These are phyloP conservation scores for Dichotomocladium elegans DNA, from an alignment of 371 early-diverging fungal genomes.

Conservation along the genomic window DNA sequence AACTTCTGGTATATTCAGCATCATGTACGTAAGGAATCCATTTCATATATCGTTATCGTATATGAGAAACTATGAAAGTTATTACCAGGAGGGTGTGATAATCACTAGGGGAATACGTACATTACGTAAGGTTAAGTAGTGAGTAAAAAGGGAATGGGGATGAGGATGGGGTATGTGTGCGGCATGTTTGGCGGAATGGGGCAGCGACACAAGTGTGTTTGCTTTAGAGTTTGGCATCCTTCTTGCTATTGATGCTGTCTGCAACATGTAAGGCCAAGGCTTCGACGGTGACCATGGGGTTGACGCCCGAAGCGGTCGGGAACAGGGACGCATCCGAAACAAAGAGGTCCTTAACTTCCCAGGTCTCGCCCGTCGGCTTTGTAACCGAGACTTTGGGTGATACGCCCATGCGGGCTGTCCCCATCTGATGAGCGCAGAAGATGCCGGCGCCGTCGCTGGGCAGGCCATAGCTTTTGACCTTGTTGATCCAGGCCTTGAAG, in stretches of 20 bases:
- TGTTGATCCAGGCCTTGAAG: conserved; percentile 27
- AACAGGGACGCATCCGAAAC: conserved; percentile 73
- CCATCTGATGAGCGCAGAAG: conserved; percentile 65
- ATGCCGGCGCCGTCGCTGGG: conserved; percentile 28
- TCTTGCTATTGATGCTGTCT: conserved; percentile 11
- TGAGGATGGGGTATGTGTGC: no score
- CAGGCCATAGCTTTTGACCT: conserved; percentile 22
- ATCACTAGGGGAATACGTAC: no score
- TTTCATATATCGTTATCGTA: background rate
- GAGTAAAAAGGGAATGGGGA: no score
- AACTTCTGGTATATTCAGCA: no score
- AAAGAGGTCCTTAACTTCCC: conserved; percentile 70
- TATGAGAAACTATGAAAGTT: background rate
- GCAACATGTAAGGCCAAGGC: conserved; percentile 34
- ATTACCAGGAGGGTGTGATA: background rate
- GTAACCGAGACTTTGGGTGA: conserved; percentile 53
- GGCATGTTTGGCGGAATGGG: no score
- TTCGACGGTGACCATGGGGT: conserved; percentile 70
- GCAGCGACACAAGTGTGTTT: no score
- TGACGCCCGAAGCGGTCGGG: conserved; percentile 72
- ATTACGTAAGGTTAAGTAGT: no score
- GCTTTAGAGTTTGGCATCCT: conserved; percentile 5
- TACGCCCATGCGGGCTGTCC: conserved; percentile 67
- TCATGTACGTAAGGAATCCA: no score
- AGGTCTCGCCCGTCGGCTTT: conserved; percentile 71